Percentiles rank a stretch among this genome's conserved stretches.
Conservation (phyloP, 2,329 filamentous ascomycete genomes). For the Piedraia hortae region DNA sequence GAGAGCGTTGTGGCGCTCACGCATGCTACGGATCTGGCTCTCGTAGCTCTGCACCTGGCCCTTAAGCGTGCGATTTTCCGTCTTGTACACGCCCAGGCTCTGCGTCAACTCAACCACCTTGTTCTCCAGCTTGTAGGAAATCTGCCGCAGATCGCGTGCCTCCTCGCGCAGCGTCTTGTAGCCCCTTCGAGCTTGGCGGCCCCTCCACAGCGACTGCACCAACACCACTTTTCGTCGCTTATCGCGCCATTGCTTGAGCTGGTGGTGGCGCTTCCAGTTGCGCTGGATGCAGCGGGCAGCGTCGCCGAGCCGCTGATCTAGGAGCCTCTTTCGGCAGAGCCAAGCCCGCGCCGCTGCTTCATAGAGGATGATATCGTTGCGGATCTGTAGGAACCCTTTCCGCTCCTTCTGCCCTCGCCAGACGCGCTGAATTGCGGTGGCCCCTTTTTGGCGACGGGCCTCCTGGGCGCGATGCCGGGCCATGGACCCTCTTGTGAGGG, state of each 20-base stretch:
- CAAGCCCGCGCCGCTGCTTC: conserved; percentile 82
- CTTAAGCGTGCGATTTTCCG: conserved; percentile 72
- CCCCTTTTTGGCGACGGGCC: conserved; percentile 56
- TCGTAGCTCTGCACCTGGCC: conserved; percentile 90
- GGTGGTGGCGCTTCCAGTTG: conserved; percentile 56
- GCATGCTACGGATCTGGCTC: conserved; percentile 84
- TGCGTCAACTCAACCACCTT: conserved; percentile 98
- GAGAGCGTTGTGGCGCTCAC: conserved; percentile 67
- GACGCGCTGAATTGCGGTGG: conserved; percentile 79
- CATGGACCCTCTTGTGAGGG: conserved; percentile 47
- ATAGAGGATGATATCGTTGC: conserved; percentile 62
- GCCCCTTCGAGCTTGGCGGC: conserved; percentile 46
- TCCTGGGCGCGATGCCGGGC: conserved; percentile 56
- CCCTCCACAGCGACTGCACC: conserved; percentile 81
- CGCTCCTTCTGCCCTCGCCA: conserved; percentile 85
- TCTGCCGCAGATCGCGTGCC: conserved; percentile 93
- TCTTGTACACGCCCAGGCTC: conserved; percentile 69
- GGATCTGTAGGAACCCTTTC: conserved; percentile 49
- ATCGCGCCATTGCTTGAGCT: conserved; percentile 56
- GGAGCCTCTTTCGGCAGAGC: conserved; percentile 66
- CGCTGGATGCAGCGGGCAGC: conserved; percentile 77
- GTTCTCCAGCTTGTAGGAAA: conserved; percentile 97
- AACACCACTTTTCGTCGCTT: conserved; percentile 75
- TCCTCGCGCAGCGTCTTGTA: conserved; percentile 90
- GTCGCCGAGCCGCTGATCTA: conserved; percentile 81